Conservation (phyloP, 495 filamentous ascomycete genomes). For the Penicillium parvum region DNA sequence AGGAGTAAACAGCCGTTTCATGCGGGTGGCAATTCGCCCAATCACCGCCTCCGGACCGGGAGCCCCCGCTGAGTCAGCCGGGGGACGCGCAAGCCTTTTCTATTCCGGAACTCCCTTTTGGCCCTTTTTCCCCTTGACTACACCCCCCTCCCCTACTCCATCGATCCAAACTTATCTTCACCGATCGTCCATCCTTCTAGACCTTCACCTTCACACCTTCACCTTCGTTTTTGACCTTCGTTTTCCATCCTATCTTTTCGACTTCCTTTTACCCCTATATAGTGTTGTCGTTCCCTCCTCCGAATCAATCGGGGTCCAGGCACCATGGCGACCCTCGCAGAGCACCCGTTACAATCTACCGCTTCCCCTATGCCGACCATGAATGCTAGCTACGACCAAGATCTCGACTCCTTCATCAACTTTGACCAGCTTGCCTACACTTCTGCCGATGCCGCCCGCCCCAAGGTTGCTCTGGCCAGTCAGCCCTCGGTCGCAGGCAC, state of each 20-base stretch:
- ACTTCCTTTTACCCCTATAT: constrained; percentile 1
- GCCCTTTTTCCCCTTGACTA: constrained; percentile 6
- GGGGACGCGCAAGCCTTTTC: constrained; percentile 38
- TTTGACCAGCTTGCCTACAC: constrained; percentile 46
- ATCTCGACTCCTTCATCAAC: constrained; percentile 49
- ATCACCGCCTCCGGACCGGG: background rate
- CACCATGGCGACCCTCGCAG: constrained; percentile 42
- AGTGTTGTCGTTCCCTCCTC: constrained; percentile 1
- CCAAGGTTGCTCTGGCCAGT: constrained; percentile 36
- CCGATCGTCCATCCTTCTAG: constrained; percentile 2
- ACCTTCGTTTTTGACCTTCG: constrained; percentile 7
- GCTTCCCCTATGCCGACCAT: constrained; percentile 29
- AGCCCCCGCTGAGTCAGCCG: constrained; percentile 28
- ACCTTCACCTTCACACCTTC: constrained; percentile 1
- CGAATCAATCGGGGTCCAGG: constrained; percentile 3
- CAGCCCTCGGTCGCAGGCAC: constrained; percentile 37
- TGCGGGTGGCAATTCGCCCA: constrained; percentile 7
- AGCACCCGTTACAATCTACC: constrained; percentile 30
- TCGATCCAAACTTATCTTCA: background rate
- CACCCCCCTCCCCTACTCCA: background rate
- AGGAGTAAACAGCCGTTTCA: constrained; percentile 14
- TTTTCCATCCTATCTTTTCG: constrained; percentile 2
- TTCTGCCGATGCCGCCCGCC: constrained; percentile 34
- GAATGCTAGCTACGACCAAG: constrained; percentile 39
- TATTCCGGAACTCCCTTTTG: constrained; percentile 22